Evolutionary conservation across 306 rosid genomes (phyloP), one percentile per base, ranked within the genome.

Genomic region (Glycyrrhiza uralensis): DNA sequence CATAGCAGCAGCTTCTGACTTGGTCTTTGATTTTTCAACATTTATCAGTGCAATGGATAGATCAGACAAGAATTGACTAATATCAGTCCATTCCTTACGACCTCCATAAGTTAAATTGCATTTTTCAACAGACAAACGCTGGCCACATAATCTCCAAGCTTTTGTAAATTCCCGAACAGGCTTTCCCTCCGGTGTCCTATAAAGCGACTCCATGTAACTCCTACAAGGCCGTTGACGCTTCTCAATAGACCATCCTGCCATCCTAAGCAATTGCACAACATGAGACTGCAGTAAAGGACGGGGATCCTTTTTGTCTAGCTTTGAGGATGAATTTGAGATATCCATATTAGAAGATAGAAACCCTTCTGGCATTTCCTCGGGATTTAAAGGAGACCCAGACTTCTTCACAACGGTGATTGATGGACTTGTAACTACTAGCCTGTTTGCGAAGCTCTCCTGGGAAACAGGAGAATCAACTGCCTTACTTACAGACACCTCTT

Each of bases 101-200:
- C 68, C 82, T 78, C 81, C 80, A 66, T 45, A 76, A 41, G 77
- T 19, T 17, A 74, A 78, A 65, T 66, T 81, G 72, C 71, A 65
- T 4, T 73, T 69, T 79, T 84, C 84, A 54, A 79, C 86, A 80
- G 83, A 82, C 79, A 91, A 80, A 76, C 76, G 76, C 66, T 91
- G 87, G 50, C 99, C 97, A 59, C 93, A 91, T 74, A 85, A 47
- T 83, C 86, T 82, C 99, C 99, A 95, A 80, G 84, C 99, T 75
- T 84, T 95, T 58, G 89, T 72, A 69, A 95, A 85, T 47, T 91
- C 97, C 75, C 96, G 91, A 58, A 95, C 19, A 39, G 69, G 38
- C 80, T 81, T 88, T 74, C 99, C 96, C 69, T 84, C 65, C n/a
- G 99, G 99, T 49, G 96, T 85, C 76, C 67, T 78, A 77, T 94